Evolutionary conservation across 139 green algal genomes (phyloP), one percentile per base, ranked within the genome.

Genomic region (Micromonas commoda): DNA sequence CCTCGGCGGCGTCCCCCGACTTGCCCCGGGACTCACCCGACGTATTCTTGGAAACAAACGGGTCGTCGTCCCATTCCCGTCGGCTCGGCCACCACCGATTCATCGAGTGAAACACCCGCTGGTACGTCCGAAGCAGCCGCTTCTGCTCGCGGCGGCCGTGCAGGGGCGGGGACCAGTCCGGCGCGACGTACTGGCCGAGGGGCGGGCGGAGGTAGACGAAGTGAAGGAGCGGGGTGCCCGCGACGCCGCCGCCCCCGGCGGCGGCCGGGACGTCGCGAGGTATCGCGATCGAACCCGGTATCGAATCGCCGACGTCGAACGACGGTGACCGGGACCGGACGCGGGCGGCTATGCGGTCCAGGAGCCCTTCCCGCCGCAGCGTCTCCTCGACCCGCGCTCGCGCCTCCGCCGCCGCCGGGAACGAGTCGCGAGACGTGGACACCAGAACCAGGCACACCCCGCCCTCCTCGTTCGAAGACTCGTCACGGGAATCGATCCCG

Each of bases 391-490:
- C 3, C 26, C 9, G 31, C 3, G 38, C 54, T 19, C 78, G 24
- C 19, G 64, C 81, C 23, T 76, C 79, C n/a, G 67, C 67, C 35
- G 85, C 73, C 66, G 70, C 66, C n/a, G 81, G 73, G 71, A 86
- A 90, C n/a, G 81, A 73, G 26, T 87, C 85, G 3, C 80, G 71
- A 37, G 82, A 54, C 1, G 21, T 37, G 39, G 80, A 64, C 53
- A 92, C 71, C 39, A 92, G 80, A 76, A 89, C 82, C 35, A 91
- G 71, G 61, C 87, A 89, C 19, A 90, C 81, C 28, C 90, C 29
- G 45, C 45, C 45, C 64, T 51, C 64, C 23, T 29, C 13, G 13
- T 39, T 3, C 23, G 28, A 3, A 13, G 4, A 13, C 16, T 5
- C n/a, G 61, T 68, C n/a, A 9, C 9, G 9, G n/a, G 61, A 19